Conservation (phyloP, 768 basidiomycete genomes). For the Mycena venus region DNA sequence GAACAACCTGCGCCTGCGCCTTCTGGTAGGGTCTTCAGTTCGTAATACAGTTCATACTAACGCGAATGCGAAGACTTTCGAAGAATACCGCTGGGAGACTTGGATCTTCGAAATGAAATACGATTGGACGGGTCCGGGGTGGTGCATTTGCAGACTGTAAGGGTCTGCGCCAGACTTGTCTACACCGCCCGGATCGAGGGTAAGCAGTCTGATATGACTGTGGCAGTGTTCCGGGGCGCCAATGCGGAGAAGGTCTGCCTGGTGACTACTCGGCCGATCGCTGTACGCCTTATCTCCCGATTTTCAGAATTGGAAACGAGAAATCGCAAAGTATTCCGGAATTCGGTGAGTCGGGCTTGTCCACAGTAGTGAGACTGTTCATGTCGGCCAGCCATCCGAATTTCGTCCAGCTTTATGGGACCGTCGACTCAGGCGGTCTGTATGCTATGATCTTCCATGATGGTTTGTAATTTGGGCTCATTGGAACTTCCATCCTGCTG, state of each 20-base stretch:
- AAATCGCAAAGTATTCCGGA: background rate
- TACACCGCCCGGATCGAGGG: background rate
- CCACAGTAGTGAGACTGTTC: background rate
- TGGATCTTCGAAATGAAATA: background rate
- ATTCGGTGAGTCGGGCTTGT: background rate
- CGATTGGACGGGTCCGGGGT: background rate
- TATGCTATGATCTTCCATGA: conserved; percentile 5
- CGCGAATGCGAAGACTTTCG: background rate
- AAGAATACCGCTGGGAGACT: background rate
- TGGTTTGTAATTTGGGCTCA: background rate
- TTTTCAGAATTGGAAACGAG: conserved; percentile 3
- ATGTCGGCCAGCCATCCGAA: background rate
- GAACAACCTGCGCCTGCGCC: background rate
- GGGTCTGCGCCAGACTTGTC: background rate
- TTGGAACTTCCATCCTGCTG: too few species aligned
- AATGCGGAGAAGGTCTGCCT: background rate
- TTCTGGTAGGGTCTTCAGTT: background rate
- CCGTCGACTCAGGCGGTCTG: background rate
- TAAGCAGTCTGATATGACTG: background rate
- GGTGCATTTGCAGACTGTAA: background rate
- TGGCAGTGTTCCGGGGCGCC: background rate
- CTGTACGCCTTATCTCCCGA: background rate
- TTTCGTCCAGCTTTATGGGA: background rate
- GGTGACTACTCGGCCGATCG: background rate
- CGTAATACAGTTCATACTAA: background rate